Percentiles rank a stretch among this genome's conserved stretches.
These are phyloP conservation scores for Umbelopsis isabellina DNA, from an alignment of 192 early-diverging fungal species.

Conservation along the genomic window DNA sequence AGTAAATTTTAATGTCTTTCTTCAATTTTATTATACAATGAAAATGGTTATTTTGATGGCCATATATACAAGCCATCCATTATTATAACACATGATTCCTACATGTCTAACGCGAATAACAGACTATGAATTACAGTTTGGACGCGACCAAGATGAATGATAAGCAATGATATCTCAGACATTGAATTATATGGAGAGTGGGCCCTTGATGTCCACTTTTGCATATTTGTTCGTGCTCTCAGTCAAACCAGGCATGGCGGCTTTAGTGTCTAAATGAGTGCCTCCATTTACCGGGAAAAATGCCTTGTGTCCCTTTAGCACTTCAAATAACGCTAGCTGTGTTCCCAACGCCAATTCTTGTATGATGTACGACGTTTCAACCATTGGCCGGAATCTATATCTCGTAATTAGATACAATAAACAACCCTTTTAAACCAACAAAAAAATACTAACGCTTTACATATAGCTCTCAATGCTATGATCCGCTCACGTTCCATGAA, in stretches of 20 bases:
- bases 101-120: too few relatives aligned
- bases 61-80: too few relatives aligned
- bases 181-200: slow-evolving; percentile 45
- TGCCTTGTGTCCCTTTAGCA: slow-evolving; percentile 50
- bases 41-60: too few relatives aligned
- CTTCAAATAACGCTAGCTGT: slow-evolving; percentile 49
- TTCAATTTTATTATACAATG: too few relatives aligned
- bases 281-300: slow-evolving; percentile 32
- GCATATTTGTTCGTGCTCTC: slow-evolving; percentile 64
- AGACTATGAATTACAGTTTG: too few relatives aligned
- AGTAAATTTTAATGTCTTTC: too few relatives aligned
- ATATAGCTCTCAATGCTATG: slow-evolving; percentile 72
- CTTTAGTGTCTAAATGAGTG: slow-evolving; percentile 61
- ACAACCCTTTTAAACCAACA: background rate
- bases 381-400: slow-evolving; percentile 58
- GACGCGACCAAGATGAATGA: too few relatives aligned
- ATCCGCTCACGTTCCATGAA: slow-evolving; percentile 89
- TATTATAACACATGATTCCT: too few relatives aligned
- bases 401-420: background rate
- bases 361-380: slow-evolving; percentile 61
- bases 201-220: slow-evolving; percentile 82
- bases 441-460: slow-evolving; percentile 65
- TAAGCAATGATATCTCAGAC: too few relatives aligned
- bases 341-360: slow-evolving; percentile 70
- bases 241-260: slow-evolving; percentile 48